Evolutionary conservation across 352 stramenopile genomes (phyloP).

Genomic region (Pythium myriotylum): DNA sequence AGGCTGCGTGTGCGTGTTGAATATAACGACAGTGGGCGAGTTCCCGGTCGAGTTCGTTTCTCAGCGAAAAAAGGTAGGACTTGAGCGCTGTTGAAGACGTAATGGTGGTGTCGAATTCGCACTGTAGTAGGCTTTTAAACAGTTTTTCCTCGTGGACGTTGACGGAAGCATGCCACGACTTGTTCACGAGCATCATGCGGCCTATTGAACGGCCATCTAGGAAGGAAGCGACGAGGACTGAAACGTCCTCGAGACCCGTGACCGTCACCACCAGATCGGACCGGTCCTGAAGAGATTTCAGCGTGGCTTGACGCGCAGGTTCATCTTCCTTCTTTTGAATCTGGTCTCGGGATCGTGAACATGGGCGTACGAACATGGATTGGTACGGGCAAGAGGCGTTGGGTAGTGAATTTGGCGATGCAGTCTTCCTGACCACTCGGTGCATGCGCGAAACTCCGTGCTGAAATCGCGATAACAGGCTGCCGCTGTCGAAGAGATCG

Average conservation of each 20-base stretch:
- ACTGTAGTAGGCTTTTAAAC: conserved; percentile 38
- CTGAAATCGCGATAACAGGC: conserved; percentile 20
- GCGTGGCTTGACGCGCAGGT: not conserved
- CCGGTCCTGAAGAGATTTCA: not conserved
- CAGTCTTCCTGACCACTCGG: conserved; percentile 12
- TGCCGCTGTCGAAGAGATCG: conserved; percentile 17
- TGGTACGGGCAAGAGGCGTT: conserved; percentile 3
- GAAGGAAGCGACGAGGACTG: conserved; percentile 50
- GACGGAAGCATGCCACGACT: conserved; percentile 44
- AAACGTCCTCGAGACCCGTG: conserved; percentile 52
- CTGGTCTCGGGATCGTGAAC: not conserved
- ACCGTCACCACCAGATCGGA: conserved; percentile 38
- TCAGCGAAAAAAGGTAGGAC: conserved; percentile 54
- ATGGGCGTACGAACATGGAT: conserved; percentile 15
- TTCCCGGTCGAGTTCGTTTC: conserved; percentile 46
- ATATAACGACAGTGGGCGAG: conserved; percentile 51
- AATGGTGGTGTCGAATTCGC: conserved; percentile 45
- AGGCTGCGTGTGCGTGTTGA: conserved; percentile 33
- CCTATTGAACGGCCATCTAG: conserved; percentile 52
- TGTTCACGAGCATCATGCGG: conserved; percentile 45
- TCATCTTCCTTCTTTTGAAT: not conserved
- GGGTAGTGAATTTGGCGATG: not conserved
- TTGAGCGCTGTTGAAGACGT: conserved; percentile 50
- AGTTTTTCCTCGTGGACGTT: conserved; percentile 41
- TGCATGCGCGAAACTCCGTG: conserved; percentile 17